Base-by-base conservation (phyloP, 305 asterid species). In the Fraxinus latifolia region DNA sequence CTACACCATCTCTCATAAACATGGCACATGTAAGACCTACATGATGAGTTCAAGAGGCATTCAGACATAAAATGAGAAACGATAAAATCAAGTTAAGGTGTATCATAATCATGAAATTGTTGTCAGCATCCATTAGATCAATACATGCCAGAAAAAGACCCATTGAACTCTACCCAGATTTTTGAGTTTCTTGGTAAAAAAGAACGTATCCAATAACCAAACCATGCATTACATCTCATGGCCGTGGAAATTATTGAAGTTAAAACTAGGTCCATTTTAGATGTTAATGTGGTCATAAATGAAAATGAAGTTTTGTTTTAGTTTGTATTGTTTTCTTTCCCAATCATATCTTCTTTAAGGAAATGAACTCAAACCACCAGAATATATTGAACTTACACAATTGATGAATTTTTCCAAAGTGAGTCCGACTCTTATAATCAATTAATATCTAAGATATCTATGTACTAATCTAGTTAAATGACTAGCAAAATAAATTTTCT, bases 1-100 rank as follows among this genome's bases (percentile, higher is more conserved):
- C 97, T 85, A 81, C 88, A 78, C 79, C 87, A 84, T 91, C 90
- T 86, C 88, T 91, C 36, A 84, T 91, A 86, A 92, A 92, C 87
- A 93, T 88, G 86, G 91, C 97, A 85, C 88, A 84, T 39, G 99
- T 91, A 85, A 95, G 99, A 86, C 99, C 98, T 95, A 81, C 86
- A 83, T 42, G 83, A 76, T 65, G 77, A 88, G 83, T 83, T 83
- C 42, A 77, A 84, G 83, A 80, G 79, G 87, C 79, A 80, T 79
- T 83, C 39, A 87, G 79, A 75, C 74, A 84, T 8, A 80, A 80
- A 70, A 15, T 27, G 55, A 53, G 29, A 74, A 62, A 77, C 25
- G 77, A 71, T 62, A 60, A 29, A 60, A 25, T 53, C 79, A 72
- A 74, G 39, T 74, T 58, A 73, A 70, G 62, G 70, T 21, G 8